Conservation (phyloP, 148 eudicot species). For the Vaccinium corymbosum region DNA sequence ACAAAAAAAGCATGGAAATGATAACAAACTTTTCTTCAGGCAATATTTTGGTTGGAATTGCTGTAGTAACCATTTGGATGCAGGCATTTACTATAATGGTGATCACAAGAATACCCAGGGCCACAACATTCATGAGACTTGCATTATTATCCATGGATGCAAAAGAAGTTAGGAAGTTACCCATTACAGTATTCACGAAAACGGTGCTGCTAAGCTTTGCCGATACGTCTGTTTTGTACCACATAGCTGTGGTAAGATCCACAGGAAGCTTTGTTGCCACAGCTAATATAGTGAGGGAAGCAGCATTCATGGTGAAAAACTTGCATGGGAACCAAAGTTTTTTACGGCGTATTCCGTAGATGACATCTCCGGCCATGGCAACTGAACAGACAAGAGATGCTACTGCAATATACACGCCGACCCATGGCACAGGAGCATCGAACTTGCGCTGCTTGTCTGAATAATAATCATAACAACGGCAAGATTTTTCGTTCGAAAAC, state of each 20-base stretch:
- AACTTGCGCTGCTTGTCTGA: accelerated
- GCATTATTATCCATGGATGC: conserved; percentile 20
- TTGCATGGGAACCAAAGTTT: conserved; percentile 17
- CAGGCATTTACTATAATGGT: conserved; percentile 24
- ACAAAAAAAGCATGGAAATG: conserved; percentile 10
- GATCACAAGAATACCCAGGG: conserved; percentile 30
- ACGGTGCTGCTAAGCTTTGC: conserved; percentile 24
- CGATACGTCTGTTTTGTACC: conserved; percentile 2
- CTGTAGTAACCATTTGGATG: conserved; percentile 22
- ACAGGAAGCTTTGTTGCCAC: conserved; percentile 27
- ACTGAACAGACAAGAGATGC: conserved; percentile 22
- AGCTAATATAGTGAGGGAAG: conserved; percentile 18
- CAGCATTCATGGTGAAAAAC: conserved; percentile 15
- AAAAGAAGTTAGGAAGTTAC: conserved; percentile 7
- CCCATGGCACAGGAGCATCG: conserved; percentile 23
- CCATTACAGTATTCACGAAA: conserved; percentile 18
- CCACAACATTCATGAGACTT: conserved; percentile 17
- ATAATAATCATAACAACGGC: too few relatives aligned
- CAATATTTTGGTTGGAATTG: background rate
- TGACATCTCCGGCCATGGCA: conserved; percentile 15
- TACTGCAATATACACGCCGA: conserved; percentile 24
- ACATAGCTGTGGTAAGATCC: conserved; percentile 22
- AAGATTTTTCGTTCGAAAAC: too few relatives aligned
- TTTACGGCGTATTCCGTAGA: conserved; percentile 3
- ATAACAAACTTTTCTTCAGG: conserved; percentile 9